Evolutionary conservation across 805 yeast species (phyloP).

Genomic region (Kodamaea laetipori): DNA sequence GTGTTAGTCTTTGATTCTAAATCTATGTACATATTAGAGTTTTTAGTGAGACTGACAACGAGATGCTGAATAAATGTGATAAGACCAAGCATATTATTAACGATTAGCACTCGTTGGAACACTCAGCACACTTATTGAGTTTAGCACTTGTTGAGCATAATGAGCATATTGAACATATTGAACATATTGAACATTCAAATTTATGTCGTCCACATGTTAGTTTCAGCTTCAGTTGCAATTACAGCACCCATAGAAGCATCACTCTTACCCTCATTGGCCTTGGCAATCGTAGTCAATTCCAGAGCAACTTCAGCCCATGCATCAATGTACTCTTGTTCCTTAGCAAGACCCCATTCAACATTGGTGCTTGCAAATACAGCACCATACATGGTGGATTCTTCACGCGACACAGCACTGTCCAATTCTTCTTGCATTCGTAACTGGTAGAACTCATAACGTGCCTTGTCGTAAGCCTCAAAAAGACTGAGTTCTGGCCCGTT

Average conservation of each 20-base stretch:
- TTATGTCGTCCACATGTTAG: conserved; percentile 27
- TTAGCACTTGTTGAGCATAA: too few relatives aligned
- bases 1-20: too few relatives aligned
- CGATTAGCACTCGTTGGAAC: too few relatives aligned
- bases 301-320: conserved; percentile 74
- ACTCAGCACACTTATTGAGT: too few relatives aligned
- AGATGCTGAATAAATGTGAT: too few relatives aligned
- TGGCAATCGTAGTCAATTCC: conserved; percentile 57
- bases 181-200: too few relatives aligned
- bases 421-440: conserved; percentile 83
- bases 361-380: conserved; percentile 65
- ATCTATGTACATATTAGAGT: conserved; percentile 4
- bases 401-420: conserved; percentile 68
- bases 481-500: conserved; percentile 30
- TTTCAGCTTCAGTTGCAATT: conserved; percentile 13
- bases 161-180: too few relatives aligned
- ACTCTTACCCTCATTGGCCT: conserved; percentile 42
- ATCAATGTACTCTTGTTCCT: conserved; percentile 71
- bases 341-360: conserved; percentile 65
- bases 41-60: neutral
- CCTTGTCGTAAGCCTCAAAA: conserved; percentile 76
- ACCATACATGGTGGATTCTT: conserved; percentile 86
- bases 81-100: too few relatives aligned
- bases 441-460: conserved; percentile 86
- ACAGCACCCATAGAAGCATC: conserved; percentile 14